A percentile compares a stretch with the other conserved stretches of the same genome.
phyloP scores from a whole-genome alignment of 2,329 filamentous ascomycete genomes.

The Aspergillus bombycis region DNA sequence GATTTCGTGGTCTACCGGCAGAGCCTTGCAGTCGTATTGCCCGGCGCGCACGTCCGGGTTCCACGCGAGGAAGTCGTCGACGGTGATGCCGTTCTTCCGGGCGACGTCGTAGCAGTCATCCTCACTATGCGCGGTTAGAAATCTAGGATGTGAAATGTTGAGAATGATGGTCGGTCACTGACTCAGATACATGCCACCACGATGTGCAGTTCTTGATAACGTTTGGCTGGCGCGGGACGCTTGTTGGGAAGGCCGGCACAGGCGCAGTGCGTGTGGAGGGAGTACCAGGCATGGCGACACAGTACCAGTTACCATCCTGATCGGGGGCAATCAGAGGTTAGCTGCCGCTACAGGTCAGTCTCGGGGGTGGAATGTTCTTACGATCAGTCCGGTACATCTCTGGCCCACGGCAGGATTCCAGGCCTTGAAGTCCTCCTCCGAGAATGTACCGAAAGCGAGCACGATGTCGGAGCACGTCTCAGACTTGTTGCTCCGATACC shows the following conservation, averaged over 20 bases:
- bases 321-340: neutral
- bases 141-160: too few species aligned
- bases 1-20: neutral
- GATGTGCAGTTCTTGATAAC: neutral
- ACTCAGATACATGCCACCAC: neutral
- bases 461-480: conserved; percentile 1
- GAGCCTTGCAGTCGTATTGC: neutral
- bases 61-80: neutral
- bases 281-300: conserved; percentile 9
- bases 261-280: conserved; percentile 3
- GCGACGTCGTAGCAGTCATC: neutral
- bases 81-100: neutral
- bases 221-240: neutral
- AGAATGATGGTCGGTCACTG: neutral
- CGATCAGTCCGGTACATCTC: neutral
- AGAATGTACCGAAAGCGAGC: conserved; percentile 3
- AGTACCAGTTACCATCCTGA: conserved; percentile 10
- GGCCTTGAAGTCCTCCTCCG: conserved; percentile 12
- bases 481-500: neutral
- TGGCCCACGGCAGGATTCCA: conserved; percentile 10
- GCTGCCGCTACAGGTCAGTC: neutral
- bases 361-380: neutral
- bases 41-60: neutral
- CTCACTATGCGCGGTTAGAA: neutral
- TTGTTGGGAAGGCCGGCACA: neutral